These are phyloP conservation scores for Ilyonectria mors-panacis DNA, from an alignment of 2,329 filamentous ascomycete genomes.

Conservation along the genomic window DNA sequence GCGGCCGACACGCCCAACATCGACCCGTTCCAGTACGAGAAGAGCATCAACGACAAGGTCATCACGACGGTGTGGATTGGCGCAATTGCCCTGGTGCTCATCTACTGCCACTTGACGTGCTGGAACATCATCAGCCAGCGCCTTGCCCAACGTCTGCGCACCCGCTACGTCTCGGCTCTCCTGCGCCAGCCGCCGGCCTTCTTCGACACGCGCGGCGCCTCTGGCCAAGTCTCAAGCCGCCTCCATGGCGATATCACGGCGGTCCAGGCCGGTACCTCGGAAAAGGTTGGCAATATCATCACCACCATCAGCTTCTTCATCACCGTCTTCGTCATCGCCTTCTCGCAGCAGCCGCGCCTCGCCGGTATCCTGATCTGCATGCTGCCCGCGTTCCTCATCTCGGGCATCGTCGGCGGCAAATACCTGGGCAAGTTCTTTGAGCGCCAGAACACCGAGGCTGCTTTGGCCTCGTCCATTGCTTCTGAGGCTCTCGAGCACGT, in stretches of 20 bases:
- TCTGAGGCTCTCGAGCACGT: conserved; percentile 73
- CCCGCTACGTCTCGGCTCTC: conserved; percentile 70
- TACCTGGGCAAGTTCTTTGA: conserved; percentile 67
- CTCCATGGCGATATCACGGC: conserved; percentile 77
- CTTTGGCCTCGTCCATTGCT: conserved; percentile 72
- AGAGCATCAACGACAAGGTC: conserved; percentile 68
- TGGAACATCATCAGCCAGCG: conserved; percentile 76
- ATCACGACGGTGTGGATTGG: conserved; percentile 72
- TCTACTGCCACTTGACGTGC: conserved; percentile 75
- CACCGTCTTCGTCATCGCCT: conserved; percentile 76
- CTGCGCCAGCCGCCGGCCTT: conserved; percentile 74
- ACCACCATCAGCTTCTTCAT: conserved; percentile 76
- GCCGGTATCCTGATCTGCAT: conserved; percentile 75
- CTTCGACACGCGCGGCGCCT: conserved; percentile 70
- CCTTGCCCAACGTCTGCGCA: conserved; percentile 73
- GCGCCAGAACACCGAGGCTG: conserved; percentile 60
- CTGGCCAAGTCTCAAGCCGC: conserved; percentile 75
- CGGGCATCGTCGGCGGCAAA: conserved; percentile 70
- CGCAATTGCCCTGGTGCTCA: conserved; percentile 72
- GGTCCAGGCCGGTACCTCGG: conserved; percentile 78
- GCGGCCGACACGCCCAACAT: conserved; percentile 44
- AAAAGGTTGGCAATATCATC: conserved; percentile 78
- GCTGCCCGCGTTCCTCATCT: conserved; percentile 73
- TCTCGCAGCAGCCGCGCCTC: conserved; percentile 73
- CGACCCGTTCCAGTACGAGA: conserved; percentile 53